These are phyloP conservation scores for Prunus armeniaca DNA, from an alignment of 306 rosid genomes.

Conservation along the genomic window DNA sequence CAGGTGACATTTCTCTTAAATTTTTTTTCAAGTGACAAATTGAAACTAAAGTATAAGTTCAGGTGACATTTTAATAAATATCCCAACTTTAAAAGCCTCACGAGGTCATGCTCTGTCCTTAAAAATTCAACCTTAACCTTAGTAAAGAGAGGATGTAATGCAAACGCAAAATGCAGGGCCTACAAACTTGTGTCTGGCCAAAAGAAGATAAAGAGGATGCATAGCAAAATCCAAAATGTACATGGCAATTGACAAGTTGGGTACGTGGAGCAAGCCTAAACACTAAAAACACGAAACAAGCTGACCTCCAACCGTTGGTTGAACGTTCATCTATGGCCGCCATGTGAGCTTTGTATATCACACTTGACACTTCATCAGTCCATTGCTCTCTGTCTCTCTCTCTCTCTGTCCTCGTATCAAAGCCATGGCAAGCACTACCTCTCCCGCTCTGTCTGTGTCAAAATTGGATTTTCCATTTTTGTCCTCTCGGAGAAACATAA, in stretches of 20 bases:
- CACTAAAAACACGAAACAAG: constrained; percentile 19
- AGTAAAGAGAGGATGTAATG: too few relatives aligned
- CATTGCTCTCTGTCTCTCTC: background rate
- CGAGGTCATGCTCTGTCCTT: too few relatives aligned
- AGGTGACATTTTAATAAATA: too few relatives aligned
- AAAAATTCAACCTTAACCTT: too few relatives aligned
- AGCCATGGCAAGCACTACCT: constrained; percentile 31
- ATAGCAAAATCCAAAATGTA: background rate
- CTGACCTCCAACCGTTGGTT: constrained; percentile 2
- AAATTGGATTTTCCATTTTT: constrained; percentile 15
- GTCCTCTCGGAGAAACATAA: background rate
- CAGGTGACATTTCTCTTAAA: too few relatives aligned
- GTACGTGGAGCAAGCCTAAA: constrained; percentile 24
- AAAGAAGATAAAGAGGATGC: background rate
- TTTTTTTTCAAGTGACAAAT: too few relatives aligned
- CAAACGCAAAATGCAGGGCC: background rate
- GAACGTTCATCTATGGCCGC: background rate
- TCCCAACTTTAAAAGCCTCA: too few relatives aligned
- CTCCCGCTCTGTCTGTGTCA: constrained; percentile 24
- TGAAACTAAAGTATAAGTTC: too few relatives aligned
- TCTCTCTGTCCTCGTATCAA: background rate
- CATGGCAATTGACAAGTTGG: constrained; percentile 11
- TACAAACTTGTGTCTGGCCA: background rate
- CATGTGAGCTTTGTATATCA: background rate
- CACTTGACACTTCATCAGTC: background rate